Base-by-base conservation (phyloP, 129 eudicot genomes). In the Chrysanthemum lavandulifolium region DNA sequence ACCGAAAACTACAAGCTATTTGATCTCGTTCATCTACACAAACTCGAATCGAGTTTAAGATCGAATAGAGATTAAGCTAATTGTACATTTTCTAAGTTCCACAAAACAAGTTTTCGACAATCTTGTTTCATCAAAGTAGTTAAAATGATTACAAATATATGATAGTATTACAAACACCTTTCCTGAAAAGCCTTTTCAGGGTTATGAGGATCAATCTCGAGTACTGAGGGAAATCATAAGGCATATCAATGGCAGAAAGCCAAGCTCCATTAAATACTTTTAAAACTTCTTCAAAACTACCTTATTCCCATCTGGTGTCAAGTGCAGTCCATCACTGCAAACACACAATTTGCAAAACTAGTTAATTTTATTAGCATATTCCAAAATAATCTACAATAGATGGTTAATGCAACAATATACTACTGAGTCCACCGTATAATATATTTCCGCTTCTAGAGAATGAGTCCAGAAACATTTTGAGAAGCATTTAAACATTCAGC, bases 251-350 rank as follows among this genome's bases (percentile, higher is more conserved):
- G 15, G 91, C 85, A 31, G 84, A 78, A 40, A 89, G 80, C 70
- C 86, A 82, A 6, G 86, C 86, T 60, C 83, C 86, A 14, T 73
- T 76, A 15, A 92, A 84, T 13, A 80, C 76, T 73, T 76, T 79
- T 36, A 80, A 27, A 33, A 92, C 91, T 81, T 87, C 91, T 79
- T 79, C 72, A 67, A 75, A 10, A 92, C 88, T 50, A 92, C 79
- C 72, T 65, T 82, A 76, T 89, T 92, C 51, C 98, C 98, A 49
- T 89, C 95, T 18, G 88, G 82, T 56, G 96, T 89, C 67, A 89
- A 75, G 76, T 92, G 98, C 80, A 92, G 67, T 36, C 98, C 98
- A 59, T 92, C 98, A 55, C 98, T 92, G 79, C n/a, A 72, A 71
- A 75, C 65, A 74, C 43, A 74, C 55, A 65, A 53, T 65, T 51